Evolutionary conservation across 2,329 filamentous ascomycete genomes (phyloP).

Genomic region (Cladosporium sp.): DNA sequence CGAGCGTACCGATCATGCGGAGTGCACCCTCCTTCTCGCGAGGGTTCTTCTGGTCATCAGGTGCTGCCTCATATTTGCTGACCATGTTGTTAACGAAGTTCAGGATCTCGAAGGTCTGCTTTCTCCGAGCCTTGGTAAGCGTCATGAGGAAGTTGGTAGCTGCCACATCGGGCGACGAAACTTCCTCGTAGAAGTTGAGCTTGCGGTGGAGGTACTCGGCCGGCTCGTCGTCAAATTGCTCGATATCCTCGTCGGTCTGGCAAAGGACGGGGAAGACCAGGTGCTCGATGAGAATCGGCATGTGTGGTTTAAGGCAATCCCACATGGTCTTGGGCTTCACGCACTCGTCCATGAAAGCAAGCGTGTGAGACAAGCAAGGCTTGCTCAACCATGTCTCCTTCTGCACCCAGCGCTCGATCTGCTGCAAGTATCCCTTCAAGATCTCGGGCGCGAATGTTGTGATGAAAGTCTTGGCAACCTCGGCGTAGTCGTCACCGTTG

Average conservation of each 20-base stretch:
- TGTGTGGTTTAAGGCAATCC: slow-evolving; percentile 86
- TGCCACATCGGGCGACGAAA: slow-evolving; percentile 89
- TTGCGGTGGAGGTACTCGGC: slow-evolving; percentile 97
- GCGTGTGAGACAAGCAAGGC: slow-evolving; percentile 85
- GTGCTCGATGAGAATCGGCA: slow-evolving; percentile 89
- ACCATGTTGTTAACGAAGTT: slow-evolving; percentile 94
- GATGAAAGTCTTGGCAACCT: slow-evolving; percentile 87
- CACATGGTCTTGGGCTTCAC: slow-evolving; percentile 97
- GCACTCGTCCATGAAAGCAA: slow-evolving; percentile 94
- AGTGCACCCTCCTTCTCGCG: slow-evolving; percentile 94
- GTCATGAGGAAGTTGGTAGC: slow-evolving; percentile 96
- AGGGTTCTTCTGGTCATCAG: slow-evolving; percentile 87
- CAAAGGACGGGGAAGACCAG: slow-evolving; percentile 94
- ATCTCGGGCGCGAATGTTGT: slow-evolving; percentile 92
- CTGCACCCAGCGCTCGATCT: slow-evolving; percentile 96
- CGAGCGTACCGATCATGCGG: slow-evolving; percentile 93
- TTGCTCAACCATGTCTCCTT: slow-evolving; percentile 94
- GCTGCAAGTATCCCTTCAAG: slow-evolving; percentile 85
- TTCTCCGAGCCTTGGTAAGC: slow-evolving; percentile 87
- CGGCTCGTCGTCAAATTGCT: slow-evolving; percentile 90
- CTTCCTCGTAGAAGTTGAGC: slow-evolving; percentile 96
- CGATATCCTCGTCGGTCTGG: slow-evolving; percentile 84
- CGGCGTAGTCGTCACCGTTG: slow-evolving; percentile 71
- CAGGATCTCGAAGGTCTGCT: slow-evolving; percentile 91
- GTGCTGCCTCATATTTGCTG: slow-evolving; percentile 80